Percentiles rank a stretch among this genome's conserved stretches.
Evolutionary conservation across 106 monocot genomes (phyloP).

Genomic region (Iris macrosiphon): DNA sequence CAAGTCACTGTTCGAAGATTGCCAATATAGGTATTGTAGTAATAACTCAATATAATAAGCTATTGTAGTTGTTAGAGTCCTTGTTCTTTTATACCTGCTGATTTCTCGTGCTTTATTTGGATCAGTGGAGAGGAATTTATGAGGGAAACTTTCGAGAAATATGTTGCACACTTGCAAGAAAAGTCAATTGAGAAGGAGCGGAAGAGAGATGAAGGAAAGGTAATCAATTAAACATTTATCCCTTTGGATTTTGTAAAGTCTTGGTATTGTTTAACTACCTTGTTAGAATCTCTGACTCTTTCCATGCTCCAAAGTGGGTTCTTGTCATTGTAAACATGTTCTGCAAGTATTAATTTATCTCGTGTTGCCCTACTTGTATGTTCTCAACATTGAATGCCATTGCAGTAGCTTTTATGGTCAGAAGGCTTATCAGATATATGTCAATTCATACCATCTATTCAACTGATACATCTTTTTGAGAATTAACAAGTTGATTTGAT

Average conservation of each 20-base stretch:
- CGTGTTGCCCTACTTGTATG: background rate
- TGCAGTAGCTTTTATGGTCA: too few relatives aligned
- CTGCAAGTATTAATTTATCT: background rate
- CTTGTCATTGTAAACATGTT: too few relatives aligned
- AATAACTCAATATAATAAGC: background rate
- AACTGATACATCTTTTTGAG: too few relatives aligned
- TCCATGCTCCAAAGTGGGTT: too few relatives aligned
- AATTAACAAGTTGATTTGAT: too few relatives aligned
- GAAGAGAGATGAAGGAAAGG: constrained; percentile 90
- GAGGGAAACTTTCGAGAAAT: constrained; percentile 83
- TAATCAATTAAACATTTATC: constrained; percentile 8
- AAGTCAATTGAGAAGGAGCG: constrained; percentile 85
- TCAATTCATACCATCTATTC: too few relatives aligned
- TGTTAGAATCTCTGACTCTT: too few relatives aligned
- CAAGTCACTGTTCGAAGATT: constrained; percentile 70
- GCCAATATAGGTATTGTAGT: constrained; percentile 55
- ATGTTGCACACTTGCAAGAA: constrained; percentile 71
- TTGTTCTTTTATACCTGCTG: constrained; percentile 39
- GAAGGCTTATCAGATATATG: too few relatives aligned
- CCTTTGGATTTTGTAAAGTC: too few relatives aligned
- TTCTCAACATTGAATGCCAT: too few relatives aligned
- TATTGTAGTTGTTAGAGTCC: background rate
- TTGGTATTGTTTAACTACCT: too few relatives aligned
- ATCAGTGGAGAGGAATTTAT: constrained; percentile 58
- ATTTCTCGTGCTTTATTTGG: too few relatives aligned